phyloP scores from a whole-genome alignment of 2,329 filamentous ascomycete species.

The Microcyclospora pomicola region DNA sequence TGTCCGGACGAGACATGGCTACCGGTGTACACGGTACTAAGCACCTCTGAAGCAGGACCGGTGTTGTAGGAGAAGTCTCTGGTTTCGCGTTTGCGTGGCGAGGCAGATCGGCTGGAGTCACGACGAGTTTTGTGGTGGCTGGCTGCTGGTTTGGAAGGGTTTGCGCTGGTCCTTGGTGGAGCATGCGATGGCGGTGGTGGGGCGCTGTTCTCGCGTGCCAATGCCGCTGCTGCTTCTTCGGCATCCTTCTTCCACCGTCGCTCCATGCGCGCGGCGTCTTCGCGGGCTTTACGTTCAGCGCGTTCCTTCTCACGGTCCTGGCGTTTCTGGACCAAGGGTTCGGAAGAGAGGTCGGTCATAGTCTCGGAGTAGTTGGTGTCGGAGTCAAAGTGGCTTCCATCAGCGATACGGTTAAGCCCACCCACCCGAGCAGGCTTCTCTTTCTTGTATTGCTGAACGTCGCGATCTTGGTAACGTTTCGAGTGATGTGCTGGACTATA shows the following conservation, averaged over 20 bases:
- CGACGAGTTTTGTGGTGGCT: constrained; percentile 15
- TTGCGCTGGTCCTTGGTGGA: constrained; percentile 12
- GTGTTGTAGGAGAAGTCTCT: constrained; percentile 22
- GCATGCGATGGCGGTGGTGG: constrained; percentile 10
- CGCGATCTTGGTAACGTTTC: constrained; percentile 42
- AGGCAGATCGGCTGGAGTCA: constrained; percentile 13
- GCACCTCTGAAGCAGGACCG: constrained; percentile 19
- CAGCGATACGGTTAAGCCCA: constrained; percentile 70
- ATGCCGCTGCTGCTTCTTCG: constrained; percentile 25
- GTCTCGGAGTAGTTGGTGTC: constrained; percentile 51
- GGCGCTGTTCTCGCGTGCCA: constrained; percentile 20
- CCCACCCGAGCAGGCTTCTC: constrained; percentile 80
- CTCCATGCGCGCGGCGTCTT: constrained; percentile 27
- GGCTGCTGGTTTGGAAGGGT: constrained; percentile 14
- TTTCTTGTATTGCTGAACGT: constrained; percentile 70
- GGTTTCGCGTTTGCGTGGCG: constrained; percentile 16
- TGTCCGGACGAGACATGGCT: constrained; percentile 11
- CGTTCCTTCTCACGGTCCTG: constrained; percentile 22
- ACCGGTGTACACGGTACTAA: constrained; percentile 28
- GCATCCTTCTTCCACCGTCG: constrained; percentile 26
- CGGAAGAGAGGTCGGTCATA: constrained; percentile 28
- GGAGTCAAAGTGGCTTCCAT: constrained; percentile 67
- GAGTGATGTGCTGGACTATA: constrained; percentile 25
- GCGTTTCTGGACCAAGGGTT: constrained; percentile 22
- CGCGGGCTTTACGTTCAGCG: constrained; percentile 23